Evolutionary conservation across 164 flowering plant genomes (phyloP).

Genomic region (Houttuynia cordata): DNA sequence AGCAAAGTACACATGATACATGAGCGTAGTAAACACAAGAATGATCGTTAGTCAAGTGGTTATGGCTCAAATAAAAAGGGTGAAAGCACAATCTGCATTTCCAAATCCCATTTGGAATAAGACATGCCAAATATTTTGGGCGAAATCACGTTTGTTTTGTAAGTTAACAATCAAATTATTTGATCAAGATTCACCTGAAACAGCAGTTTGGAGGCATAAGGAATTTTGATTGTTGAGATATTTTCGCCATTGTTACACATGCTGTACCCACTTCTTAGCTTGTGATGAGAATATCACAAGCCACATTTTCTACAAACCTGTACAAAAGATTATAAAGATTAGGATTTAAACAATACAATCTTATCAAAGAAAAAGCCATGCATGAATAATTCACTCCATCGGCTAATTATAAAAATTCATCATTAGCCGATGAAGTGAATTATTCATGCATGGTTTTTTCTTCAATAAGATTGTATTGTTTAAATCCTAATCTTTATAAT

Average conservation of each 20-base stretch:
- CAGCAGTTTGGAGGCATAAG: constrained; percentile 98
- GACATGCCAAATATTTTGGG: not conserved
- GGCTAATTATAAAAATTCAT: too few species aligned
- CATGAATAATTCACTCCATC: too few species aligned
- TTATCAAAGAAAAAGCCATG: too few species aligned
- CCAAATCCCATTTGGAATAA: not conserved
- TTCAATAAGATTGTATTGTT: too few species aligned
- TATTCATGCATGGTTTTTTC: too few species aligned
- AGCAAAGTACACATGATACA: too few species aligned
- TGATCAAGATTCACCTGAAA: constrained; percentile 47
- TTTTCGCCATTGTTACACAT: constrained; percentile 74
- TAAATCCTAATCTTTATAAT: too few species aligned
- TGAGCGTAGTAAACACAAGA: too few species aligned
- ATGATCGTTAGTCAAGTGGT: too few species aligned
- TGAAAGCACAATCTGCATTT: too few species aligned
- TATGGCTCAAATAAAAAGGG: not conserved
- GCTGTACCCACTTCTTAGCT: constrained; percentile 53
- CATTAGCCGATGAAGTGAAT: too few species aligned
- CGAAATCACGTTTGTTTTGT: not conserved
- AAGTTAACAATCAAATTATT: not conserved
- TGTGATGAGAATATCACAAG: constrained; percentile 63
- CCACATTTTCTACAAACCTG: constrained; percentile 95
- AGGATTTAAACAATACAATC: too few species aligned
- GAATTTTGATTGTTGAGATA: constrained; percentile 72
- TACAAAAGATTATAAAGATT: not conserved